phyloP scores from a whole-genome alignment of 371 early-diverging fungal species.

The Apophysomyces elegans region DNA sequence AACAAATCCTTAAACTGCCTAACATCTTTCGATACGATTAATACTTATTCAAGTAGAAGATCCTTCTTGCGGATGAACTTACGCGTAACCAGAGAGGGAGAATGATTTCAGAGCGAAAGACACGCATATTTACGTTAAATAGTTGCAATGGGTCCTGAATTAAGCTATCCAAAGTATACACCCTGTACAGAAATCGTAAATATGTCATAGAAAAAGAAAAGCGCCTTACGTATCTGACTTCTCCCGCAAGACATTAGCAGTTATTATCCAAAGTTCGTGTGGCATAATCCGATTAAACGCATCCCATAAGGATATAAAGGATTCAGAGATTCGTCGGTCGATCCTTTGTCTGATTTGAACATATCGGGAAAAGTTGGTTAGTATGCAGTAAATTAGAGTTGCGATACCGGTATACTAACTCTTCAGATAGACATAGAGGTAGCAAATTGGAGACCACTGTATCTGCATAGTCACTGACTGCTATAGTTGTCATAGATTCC shows the following conservation, averaged over 20 bases:
- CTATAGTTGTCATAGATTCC: constrained; percentile 17
- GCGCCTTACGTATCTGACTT: constrained; percentile 5
- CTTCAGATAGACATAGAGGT: constrained; percentile 28
- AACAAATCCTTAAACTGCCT: constrained; percentile 42
- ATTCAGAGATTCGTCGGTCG: constrained; percentile 27
- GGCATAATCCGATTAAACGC: constrained; percentile 43
- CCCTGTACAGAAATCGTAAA: constrained; percentile 9
- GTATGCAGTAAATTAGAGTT: background rate
- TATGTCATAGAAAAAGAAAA: background rate
- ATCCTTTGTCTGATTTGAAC: constrained; percentile 11
- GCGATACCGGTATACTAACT: constrained; percentile 16
- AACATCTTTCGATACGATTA: constrained; percentile 24
- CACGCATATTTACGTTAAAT: constrained; percentile 54
- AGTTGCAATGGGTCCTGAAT: constrained; percentile 55
- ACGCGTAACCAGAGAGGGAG: constrained; percentile 60
- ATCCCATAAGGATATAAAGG: constrained; percentile 47
- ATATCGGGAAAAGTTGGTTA: background rate
- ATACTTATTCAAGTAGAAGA: background rate
- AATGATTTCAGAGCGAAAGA: constrained; percentile 51
- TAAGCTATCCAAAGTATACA: constrained; percentile 43
- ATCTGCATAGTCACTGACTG: constrained; percentile 19
- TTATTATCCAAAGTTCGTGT: constrained; percentile 44
- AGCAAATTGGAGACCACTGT: constrained; percentile 26
- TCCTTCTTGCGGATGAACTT: constrained; percentile 24
- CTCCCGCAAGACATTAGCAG: constrained; percentile 26